Conservation (phyloP, 2,329 filamentous ascomycete species). For the Salinomyces thailandicus region DNA sequence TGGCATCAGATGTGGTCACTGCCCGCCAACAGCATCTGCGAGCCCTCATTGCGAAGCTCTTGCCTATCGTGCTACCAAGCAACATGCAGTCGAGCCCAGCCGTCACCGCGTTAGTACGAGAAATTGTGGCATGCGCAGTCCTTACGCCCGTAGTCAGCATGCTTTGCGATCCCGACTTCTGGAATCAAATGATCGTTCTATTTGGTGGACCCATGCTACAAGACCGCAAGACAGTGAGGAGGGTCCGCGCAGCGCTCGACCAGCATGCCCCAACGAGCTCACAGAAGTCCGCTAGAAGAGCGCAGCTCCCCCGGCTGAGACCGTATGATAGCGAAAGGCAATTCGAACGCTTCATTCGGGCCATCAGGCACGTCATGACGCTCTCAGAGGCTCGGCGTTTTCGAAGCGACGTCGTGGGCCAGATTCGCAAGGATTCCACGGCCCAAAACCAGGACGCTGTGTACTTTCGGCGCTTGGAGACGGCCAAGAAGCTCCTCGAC, state of each 20-base stretch:
- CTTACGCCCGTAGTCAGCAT: slow-evolving; percentile 69
- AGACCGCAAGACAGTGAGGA: slow-evolving; percentile 88
- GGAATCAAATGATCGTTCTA: slow-evolving; percentile 93
- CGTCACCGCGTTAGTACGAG: slow-evolving; percentile 70
- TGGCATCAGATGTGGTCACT: slow-evolving; percentile 72
- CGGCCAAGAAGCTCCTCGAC: slow-evolving; percentile 80
- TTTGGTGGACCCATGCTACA: slow-evolving; percentile 66
- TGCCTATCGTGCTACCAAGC: slow-evolving; percentile 65
- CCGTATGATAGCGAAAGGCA: slow-evolving; percentile 79
- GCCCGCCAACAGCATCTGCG: slow-evolving; percentile 85
- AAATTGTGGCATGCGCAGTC: slow-evolving; percentile 89
- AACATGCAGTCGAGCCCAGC: slow-evolving; percentile 67
- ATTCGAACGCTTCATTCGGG: slow-evolving; percentile 88
- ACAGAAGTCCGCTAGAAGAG: slow-evolving; percentile 26
- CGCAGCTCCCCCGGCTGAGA: slow-evolving; percentile 65
- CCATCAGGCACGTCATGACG: slow-evolving; percentile 79
- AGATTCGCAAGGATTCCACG: slow-evolving; percentile 73
- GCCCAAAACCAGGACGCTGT: slow-evolving; percentile 71
- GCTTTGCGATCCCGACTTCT: slow-evolving; percentile 85
- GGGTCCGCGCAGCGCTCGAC: slow-evolving; percentile 81
- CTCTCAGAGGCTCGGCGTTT: slow-evolving; percentile 87
- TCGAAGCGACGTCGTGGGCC: slow-evolving; percentile 82
- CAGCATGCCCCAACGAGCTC: slow-evolving; percentile 82
- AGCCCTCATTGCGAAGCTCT: slow-evolving; percentile 56
- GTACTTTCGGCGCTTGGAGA: slow-evolving; percentile 81